These are phyloP conservation scores for Lunasporangiospora selenospora DNA, from an alignment of 192 early-diverging fungal species.

Conservation along the genomic window DNA sequence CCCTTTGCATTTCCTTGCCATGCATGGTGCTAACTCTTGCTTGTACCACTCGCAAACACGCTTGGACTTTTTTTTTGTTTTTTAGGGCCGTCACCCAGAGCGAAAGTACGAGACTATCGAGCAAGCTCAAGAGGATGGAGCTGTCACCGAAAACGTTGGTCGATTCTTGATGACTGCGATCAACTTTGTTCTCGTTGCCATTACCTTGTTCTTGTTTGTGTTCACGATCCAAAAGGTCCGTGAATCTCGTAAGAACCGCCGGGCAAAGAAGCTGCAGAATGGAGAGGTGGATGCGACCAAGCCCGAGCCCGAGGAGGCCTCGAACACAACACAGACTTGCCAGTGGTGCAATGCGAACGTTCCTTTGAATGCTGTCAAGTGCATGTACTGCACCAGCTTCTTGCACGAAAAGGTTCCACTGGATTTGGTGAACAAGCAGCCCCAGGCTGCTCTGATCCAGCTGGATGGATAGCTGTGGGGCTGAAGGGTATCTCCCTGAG, in stretches of 20 bases:
- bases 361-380: slow-evolving; percentile 49
- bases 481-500: no score
- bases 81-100: slow-evolving; percentile 1
- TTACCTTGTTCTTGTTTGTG: slow-evolving; percentile 45
- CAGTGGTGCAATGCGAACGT: slow-evolving; percentile 48
- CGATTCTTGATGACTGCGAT: slow-evolving; percentile 41
- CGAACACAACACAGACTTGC: slow-evolving; percentile 31
- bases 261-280: slow-evolving; percentile 6
- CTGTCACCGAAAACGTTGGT: slow-evolving; percentile 53
- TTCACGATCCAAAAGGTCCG: slow-evolving; percentile 5
- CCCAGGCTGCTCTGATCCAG: slow-evolving; percentile 37
- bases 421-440: slow-evolving; percentile 24
- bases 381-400: slow-evolving; percentile 50
- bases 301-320: slow-evolving; percentile 33
- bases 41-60: no score
- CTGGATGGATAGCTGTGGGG: slow-evolving; percentile 45
- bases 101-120: slow-evolving; percentile 23
- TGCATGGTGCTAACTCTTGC: background rate
- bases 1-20: background rate
- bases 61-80: no score
- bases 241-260: slow-evolving; percentile 7
- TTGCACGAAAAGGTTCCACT: slow-evolving; percentile 50
- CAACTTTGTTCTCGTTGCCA: slow-evolving; percentile 41
- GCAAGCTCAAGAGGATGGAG: slow-evolving; percentile 47
- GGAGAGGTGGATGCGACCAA: slow-evolving; percentile 26